Conservation (phyloP, 2,329 filamentous ascomycete genomes). For the Colletotrichum somersetense region DNA sequence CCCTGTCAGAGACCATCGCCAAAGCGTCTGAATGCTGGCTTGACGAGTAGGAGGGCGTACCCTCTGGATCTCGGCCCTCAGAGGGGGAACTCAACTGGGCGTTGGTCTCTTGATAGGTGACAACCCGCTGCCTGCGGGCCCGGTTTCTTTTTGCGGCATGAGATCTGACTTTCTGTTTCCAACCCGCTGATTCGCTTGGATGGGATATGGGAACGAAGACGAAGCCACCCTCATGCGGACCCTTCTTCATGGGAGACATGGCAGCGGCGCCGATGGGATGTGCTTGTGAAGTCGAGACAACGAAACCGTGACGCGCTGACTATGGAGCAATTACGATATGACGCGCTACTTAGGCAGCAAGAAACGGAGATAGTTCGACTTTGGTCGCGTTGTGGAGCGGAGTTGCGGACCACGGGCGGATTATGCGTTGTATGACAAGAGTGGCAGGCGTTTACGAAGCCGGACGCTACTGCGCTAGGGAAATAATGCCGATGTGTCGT, state of each 20-base stretch:
- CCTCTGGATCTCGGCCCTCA: neutral
- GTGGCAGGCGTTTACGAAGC: neutral
- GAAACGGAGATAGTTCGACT: neutral
- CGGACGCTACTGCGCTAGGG: neutral
- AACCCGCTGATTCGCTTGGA: conserved; percentile 34
- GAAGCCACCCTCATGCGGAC: conserved; percentile 19
- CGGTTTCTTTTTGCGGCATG: conserved; percentile 43
- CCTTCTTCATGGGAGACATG: neutral
- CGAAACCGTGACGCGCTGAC: too few species aligned
- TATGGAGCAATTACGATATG: neutral
- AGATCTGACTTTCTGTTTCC: conserved; percentile 42
- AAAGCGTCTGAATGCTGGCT: neutral
- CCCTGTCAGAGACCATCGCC: neutral
- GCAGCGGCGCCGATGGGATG: neutral
- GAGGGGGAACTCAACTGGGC: too few species aligned
- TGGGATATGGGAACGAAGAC: conserved; percentile 43
- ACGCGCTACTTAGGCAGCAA: too few species aligned
- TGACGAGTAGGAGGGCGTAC: neutral
- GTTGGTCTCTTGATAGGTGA: conserved; percentile 32
- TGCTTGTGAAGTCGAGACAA: neutral
- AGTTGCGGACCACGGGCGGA: neutral
- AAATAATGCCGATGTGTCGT: neutral
- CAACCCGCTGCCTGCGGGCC: conserved; percentile 33
- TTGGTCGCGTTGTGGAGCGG: neutral
- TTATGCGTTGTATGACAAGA: neutral